Evolutionary conservation across 441 rosid genomes (phyloP), one percentile per base, ranked within the genome.

Genomic region (Biscutella laevigata): DNA sequence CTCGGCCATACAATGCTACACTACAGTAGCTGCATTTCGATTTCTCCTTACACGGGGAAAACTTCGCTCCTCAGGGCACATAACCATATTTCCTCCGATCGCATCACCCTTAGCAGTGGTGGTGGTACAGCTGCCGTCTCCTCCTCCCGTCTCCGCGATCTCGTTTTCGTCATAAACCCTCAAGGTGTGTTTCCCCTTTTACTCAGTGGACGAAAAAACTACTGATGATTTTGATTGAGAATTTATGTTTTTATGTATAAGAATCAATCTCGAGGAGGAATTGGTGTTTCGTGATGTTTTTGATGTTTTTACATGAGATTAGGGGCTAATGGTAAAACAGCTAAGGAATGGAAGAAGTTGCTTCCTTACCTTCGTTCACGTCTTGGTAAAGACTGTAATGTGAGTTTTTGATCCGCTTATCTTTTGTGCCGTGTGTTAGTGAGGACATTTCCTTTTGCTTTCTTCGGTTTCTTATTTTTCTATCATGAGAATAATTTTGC

Each of bases 271-370:
- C 33, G 21, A 28, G 20, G 7, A 37, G 22, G 7, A 15, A n/a
- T 63, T 26, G 48, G 24, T 14, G 45, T 53, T 35, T 25, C 1
- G 25, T 6, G 41, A 12, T 21, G 12, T 49, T 16, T 26, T n/a
- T 10, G 0, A 5, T 58, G 25, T 32, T 57, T 46, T 22, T 11
- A 6, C 17, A 3, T 58, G 64, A 56, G 20, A 67, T 39, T 71
- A 92, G 97, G 99, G 34, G 97, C 97, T 69, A 84, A 83, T 67
- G 97, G 97, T 42, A 86, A 60, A 77, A 88, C 99, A 17, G 92
- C 90, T 38, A 80, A 72, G 71, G 85, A 82, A 56, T 94, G 99
- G 99, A 88, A 80, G 65, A 84, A 84, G 65, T 68, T 94, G 65
- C 85, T 88, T 59, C 99, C 97, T 2, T 74, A 71, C 68, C 86